Percentiles rank a stretch among this genome's conserved stretches.
Conservation (phyloP, 1,139 yeast species). For the Citeromyces siamensis region DNA sequence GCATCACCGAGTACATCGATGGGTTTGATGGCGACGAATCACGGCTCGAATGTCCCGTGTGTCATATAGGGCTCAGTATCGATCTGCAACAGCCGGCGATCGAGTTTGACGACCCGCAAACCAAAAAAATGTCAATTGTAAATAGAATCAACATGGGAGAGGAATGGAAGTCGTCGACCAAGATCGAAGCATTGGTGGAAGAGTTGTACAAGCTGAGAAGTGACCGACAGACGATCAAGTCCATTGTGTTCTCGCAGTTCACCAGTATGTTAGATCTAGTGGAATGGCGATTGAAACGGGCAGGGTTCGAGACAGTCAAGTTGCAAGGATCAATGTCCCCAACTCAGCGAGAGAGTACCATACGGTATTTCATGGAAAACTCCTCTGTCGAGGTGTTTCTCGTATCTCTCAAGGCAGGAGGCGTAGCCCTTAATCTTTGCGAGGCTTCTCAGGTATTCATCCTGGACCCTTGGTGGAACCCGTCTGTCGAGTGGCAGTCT, state of each 20-base stretch:
- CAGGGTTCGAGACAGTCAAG: constrained; percentile 90
- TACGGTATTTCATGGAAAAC: constrained; percentile 83
- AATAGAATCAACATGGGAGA: constrained; percentile 82
- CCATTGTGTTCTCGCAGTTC: constrained; percentile 93
- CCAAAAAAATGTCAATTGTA: constrained; percentile 74
- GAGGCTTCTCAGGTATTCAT: constrained; percentile 95
- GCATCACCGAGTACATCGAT: constrained; percentile 82
- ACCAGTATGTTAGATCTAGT: constrained; percentile 93
- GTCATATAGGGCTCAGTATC: constrained; percentile 85
- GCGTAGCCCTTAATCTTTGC: constrained; percentile 90
- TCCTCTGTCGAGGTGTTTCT: constrained; percentile 86
- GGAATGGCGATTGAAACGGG: constrained; percentile 89
- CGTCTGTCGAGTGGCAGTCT: constrained; percentile 95
- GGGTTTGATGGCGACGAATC: constrained; percentile 53
- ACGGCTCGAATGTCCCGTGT: constrained; percentile 81
- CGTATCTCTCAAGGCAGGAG: constrained; percentile 95
- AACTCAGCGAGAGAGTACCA: constrained; percentile 82
- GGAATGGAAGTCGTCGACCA: constrained; percentile 86
- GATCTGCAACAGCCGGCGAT: constrained; percentile 83
- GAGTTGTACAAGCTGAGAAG: constrained; percentile 81
- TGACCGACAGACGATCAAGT: constrained; percentile 79
- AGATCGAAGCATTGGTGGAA: constrained; percentile 91
- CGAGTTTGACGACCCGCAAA: constrained; percentile 54
- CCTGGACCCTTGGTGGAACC: constrained; percentile 99
- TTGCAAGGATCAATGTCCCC: constrained; percentile 97